phyloP scores from a whole-genome alignment of 495 filamentous ascomycete species.

The Penicillium salamii region DNA sequence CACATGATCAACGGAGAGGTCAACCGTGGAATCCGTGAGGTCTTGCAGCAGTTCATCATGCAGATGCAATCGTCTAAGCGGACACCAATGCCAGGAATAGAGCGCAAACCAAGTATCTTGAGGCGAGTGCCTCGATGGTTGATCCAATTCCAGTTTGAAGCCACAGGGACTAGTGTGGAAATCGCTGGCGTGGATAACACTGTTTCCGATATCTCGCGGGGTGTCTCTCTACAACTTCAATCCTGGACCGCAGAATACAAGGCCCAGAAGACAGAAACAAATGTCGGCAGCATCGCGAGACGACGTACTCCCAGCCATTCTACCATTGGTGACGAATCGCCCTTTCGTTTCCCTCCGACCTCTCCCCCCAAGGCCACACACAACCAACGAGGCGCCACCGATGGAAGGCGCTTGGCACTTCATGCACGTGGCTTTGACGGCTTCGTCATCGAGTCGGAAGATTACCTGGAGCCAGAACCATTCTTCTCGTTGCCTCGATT shows the following conservation, averaged over 20 bases:
- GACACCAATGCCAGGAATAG: conserved; percentile 45
- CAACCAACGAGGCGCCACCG: conserved; percentile 58
- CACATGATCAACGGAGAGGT: conserved; percentile 92
- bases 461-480: conserved; percentile 79
- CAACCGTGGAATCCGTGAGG: conserved; percentile 85
- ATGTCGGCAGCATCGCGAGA: conserved; percentile 53
- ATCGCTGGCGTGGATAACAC: conserved; percentile 82
- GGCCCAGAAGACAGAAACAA: conserved; percentile 68
- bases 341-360: conserved; percentile 56
- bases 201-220: conserved; percentile 74
- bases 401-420: conserved; percentile 78
- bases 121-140: conserved; percentile 82
- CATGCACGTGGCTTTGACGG: conserved; percentile 81
- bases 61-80: conserved; percentile 63
- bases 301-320: conserved; percentile 56
- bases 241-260: conserved; percentile 91
- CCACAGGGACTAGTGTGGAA: conserved; percentile 83
- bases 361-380: conserved; percentile 58
- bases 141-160: conserved; percentile 76
- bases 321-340: conserved; percentile 49
- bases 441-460: conserved; percentile 82
- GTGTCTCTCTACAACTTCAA: conserved; percentile 81
- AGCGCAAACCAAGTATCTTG: conserved; percentile 62
- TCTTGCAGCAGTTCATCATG: conserved; percentile 71
- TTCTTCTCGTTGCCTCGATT: conserved; percentile 85